Conservation (phyloP, 2,329 filamentous ascomycete genomes). For the Fusarium drepaniforme region DNA sequence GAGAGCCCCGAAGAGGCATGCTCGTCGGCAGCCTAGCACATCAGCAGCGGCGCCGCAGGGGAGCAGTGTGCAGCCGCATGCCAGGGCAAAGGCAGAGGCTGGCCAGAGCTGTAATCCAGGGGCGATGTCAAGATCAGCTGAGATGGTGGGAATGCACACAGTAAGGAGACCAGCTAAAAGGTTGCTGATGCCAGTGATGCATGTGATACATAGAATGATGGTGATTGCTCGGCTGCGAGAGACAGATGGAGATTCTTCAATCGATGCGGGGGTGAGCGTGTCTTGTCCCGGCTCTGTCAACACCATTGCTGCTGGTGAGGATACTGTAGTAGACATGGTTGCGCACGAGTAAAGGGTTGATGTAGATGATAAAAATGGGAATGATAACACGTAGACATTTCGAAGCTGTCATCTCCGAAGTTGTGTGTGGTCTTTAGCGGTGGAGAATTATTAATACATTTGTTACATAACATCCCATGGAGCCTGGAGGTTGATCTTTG, state of each 20-base stretch:
- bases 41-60: background rate
- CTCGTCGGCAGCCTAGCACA: background rate
- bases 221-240: background rate
- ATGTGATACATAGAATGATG: slow-evolving; percentile 16
- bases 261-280: background rate
- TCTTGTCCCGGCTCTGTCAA: background rate
- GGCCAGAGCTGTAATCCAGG: background rate
- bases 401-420: background rate
- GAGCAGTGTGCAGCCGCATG: background rate
- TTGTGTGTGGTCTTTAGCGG: background rate
- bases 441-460: background rate
- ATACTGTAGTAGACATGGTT: background rate
- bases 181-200: slow-evolving; percentile 9
- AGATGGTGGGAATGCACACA: slow-evolving; percentile 17
- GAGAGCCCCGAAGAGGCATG: background rate
- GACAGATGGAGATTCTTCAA: background rate
- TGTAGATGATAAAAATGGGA: background rate
- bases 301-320: background rate
- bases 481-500: background rate
- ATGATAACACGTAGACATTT: background rate
- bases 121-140: slow-evolving; percentile 1
- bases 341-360: background rate
- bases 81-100: background rate
- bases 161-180: slow-evolving; percentile 14
- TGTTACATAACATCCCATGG: background rate